phyloP scores from a whole-genome alignment of 169 alveolate species.

The Cryptosporidium parvum region DNA sequence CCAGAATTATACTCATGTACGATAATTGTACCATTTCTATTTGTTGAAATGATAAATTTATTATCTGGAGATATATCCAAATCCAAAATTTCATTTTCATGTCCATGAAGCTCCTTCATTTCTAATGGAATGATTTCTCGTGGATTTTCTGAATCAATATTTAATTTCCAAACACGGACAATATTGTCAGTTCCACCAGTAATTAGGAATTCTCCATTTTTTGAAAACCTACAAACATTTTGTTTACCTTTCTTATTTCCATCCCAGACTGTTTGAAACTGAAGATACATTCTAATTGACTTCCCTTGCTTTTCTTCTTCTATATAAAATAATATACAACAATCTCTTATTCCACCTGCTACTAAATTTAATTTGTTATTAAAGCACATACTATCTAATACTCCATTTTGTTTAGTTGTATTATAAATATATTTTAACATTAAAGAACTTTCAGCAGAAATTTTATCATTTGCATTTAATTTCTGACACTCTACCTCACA shows the following conservation, averaged over 20 bases:
- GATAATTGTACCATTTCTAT: conserved; percentile 52
- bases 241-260: conserved; percentile 52
- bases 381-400: conserved; percentile 52
- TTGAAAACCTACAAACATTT: conserved; percentile 65
- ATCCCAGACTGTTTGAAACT: conserved; percentile 67
- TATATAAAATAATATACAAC: conserved; percentile 45
- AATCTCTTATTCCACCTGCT: conserved; percentile 65
- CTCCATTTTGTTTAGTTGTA: conserved; percentile 64
- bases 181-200: conserved; percentile 68
- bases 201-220: conserved; percentile 37
- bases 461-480: conserved; percentile 34
- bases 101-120: conserved; percentile 49
- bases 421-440: conserved; percentile 27
- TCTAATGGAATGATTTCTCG: conserved; percentile 18
- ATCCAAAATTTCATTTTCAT: conserved; percentile 64
- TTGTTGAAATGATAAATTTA: conserved; percentile 35
- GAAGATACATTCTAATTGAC: conserved; percentile 45
- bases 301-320: conserved; percentile 14
- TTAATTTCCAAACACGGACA: conserved; percentile 53
- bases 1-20: conserved; percentile 55
- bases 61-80: conserved; percentile 49
- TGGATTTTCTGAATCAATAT: background rate
- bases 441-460: conserved; percentile 35
- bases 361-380: conserved; percentile 35
- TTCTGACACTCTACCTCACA: background rate